phyloP scores from a whole-genome alignment of 2,329 filamentous ascomycete genomes.

The Chaetothyriales sp. region DNA sequence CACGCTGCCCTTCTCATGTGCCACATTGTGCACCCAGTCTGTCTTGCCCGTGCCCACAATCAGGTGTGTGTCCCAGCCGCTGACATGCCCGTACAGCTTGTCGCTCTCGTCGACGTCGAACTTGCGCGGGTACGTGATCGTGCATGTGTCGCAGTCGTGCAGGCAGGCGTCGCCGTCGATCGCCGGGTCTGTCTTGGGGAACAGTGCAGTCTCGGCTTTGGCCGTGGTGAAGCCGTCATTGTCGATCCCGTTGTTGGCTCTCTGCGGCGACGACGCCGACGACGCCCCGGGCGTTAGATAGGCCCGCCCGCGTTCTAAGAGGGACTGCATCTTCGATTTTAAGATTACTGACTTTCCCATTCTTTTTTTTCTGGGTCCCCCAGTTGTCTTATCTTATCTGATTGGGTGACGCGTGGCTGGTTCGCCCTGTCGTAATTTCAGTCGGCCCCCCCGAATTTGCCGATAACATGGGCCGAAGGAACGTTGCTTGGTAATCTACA shows the following conservation, averaged over 20 bases:
- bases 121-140: conserved; percentile 60
- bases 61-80: conserved; percentile 77
- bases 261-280: conserved; percentile 4
- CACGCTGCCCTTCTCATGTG: conserved; percentile 70
- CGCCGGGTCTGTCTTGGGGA: conserved; percentile 56
- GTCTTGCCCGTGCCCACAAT: conserved; percentile 89
- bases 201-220: conserved; percentile 41
- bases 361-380: neutral
- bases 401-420: neutral
- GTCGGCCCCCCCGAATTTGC: neutral
- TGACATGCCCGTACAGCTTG: conserved; percentile 67
- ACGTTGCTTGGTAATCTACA: no score
- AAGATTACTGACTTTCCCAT: neutral
- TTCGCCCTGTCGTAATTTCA: neutral
- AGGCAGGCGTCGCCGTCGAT: conserved; percentile 79
- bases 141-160: conserved; percentile 72
- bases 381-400: neutral
- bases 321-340: conserved; percentile 6
- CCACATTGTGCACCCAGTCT: conserved; percentile 83
- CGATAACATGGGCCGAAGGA: neutral
- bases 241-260: conserved; percentile 2
- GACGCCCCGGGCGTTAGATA: conserved; percentile 3
- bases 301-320: conserved; percentile 1
- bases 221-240: conserved; percentile 33
- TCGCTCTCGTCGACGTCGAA: conserved; percentile 61